Conservation (phyloP, 768 basidiomycete genomes). For the Auriscalpium microsporum region DNA sequence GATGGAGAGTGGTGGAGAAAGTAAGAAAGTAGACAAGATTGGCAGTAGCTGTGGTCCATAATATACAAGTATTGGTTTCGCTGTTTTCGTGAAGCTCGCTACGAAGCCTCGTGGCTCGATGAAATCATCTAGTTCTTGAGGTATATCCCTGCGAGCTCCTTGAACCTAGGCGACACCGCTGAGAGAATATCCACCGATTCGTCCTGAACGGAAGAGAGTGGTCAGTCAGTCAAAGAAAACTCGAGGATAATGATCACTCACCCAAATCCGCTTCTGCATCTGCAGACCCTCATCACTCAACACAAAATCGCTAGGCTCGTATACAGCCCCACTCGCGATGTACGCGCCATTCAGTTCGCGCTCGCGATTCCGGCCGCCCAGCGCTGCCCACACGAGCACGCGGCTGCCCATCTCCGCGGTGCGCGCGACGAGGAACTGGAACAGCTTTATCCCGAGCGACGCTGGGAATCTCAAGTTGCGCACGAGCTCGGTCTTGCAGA, state of each 20-base stretch:
- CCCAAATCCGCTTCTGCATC: constrained; percentile 28
- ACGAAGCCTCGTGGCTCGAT: no score
- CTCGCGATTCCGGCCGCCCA: constrained; percentile 19
- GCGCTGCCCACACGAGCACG: constrained; percentile 24
- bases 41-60: no score
- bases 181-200: constrained; percentile 21
- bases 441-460: neutral
- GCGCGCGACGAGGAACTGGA: neutral
- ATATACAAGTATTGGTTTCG: no score
- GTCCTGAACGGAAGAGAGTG: constrained; percentile 7
- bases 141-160: neutral
- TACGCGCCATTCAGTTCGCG: constrained; percentile 17
- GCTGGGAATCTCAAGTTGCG: neutral
- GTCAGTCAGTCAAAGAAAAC: neutral
- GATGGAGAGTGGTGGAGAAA: no score
- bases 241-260: constrained; percentile 11
- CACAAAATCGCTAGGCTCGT: constrained; percentile 26
- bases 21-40: no score
- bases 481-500: constrained; percentile 6
- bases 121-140: no score
- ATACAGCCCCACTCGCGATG: constrained; percentile 8
- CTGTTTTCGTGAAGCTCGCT: no score
- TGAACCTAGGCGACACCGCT: constrained; percentile 4
- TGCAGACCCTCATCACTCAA: constrained; percentile 22
- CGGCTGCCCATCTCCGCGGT: constrained; percentile 28